Conservation (phyloP, 108 stramenopile genomes). For the Nitzschia sp. region DNA sequence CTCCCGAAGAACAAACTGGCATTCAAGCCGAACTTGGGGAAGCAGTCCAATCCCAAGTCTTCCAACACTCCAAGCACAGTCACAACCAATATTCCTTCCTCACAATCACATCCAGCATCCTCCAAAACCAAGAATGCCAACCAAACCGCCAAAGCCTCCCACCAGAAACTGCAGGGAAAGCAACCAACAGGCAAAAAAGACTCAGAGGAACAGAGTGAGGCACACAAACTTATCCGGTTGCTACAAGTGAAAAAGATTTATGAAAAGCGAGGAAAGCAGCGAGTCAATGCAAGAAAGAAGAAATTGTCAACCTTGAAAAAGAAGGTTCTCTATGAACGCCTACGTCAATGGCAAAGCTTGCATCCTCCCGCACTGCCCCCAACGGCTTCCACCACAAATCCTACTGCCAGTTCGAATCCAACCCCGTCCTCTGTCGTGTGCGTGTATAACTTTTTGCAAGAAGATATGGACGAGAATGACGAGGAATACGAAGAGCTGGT, state of each 20-base stretch:
- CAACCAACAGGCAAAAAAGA: not conserved
- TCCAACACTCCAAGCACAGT: constrained; percentile 5
- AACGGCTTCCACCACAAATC: not conserved
- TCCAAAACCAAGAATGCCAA: not conserved
- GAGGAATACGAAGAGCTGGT: constrained; percentile 82
- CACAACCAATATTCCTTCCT: not conserved
- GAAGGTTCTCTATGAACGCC: constrained; percentile 75
- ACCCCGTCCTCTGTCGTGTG: constrained; percentile 21
- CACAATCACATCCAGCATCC: not conserved
- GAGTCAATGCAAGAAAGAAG: constrained; percentile 67
- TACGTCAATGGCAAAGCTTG: constrained; percentile 59
- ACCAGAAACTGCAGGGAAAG: not conserved
- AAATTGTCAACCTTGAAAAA: constrained; percentile 79
- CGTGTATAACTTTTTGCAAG: constrained; percentile 51
- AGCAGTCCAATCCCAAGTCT: not conserved
- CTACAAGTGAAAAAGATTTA: constrained; percentile 31
- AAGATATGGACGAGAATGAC: constrained; percentile 65
- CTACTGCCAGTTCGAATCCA: not conserved
- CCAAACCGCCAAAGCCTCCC: not conserved
- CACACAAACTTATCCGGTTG: constrained; percentile 32
- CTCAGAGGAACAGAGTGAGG: constrained; percentile 23
- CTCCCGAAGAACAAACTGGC: too few species aligned
- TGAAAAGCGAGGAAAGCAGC: constrained; percentile 61
- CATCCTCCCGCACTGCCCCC: constrained; percentile 21
- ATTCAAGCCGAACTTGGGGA: not conserved